phyloP scores from a whole-genome alignment of 129 eudicot species.

The Scalesia atractyloides region DNA sequence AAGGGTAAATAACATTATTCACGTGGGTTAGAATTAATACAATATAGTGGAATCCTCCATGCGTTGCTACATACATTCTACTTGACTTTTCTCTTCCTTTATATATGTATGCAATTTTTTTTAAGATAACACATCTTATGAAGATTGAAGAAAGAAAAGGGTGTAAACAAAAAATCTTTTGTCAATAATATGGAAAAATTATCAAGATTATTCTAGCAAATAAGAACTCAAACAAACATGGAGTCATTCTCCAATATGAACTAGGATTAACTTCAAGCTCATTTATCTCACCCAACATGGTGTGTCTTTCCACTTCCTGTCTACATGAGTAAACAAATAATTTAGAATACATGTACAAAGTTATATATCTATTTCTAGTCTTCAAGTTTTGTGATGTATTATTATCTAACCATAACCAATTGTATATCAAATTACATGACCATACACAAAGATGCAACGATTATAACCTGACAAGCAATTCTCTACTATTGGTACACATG shows the following conservation, averaged over 20 bases:
- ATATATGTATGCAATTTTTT: neutral
- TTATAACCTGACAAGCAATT: too few species aligned
- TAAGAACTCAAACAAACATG: constrained; percentile 93
- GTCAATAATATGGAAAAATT: constrained; percentile 23
- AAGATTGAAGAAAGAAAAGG: neutral
- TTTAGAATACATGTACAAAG: too few species aligned
- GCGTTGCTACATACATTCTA: constrained; percentile 26
- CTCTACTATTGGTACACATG: too few species aligned
- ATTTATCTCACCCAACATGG: constrained; percentile 94
- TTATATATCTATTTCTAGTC: too few species aligned
- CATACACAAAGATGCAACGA: too few species aligned
- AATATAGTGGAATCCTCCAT: too few species aligned
- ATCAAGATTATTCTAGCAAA: constrained; percentile 91
- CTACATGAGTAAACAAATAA: too few species aligned
- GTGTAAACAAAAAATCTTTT: neutral
- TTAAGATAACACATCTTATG: constrained; percentile 5
- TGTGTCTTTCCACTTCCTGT: constrained; percentile 95
- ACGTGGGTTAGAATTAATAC: too few species aligned
- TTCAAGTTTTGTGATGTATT: too few species aligned
- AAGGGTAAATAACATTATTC: too few species aligned
- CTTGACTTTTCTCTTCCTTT: constrained; percentile 94
- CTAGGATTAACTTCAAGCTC: constrained; percentile 73
- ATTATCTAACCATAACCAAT: too few species aligned
- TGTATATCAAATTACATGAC: too few species aligned
- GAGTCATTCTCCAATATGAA: constrained; percentile 91